Evolutionary conservation across 2,329 filamentous ascomycete genomes (phyloP).

Genomic region (Didymella glomerata): DNA sequence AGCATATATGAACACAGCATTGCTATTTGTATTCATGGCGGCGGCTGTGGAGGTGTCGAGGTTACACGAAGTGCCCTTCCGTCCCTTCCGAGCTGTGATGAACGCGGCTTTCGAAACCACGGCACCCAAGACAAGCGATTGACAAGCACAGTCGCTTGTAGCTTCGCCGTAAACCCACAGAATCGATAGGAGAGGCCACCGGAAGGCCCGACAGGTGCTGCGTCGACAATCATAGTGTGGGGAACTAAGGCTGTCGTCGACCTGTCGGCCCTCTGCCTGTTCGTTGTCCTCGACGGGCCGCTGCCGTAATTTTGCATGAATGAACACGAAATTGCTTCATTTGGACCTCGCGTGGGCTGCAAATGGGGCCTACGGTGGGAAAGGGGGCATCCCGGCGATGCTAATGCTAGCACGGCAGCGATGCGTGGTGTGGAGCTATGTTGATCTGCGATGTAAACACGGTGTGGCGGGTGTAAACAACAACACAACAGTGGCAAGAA

Average conservation of each 20-base stretch:
- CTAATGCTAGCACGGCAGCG: slow-evolving; percentile 6
- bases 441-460: slow-evolving; percentile 14
- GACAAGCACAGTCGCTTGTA: slow-evolving; percentile 5
- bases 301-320: slow-evolving; percentile 31
- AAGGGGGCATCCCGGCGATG: slow-evolving; percentile 17
- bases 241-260: slow-evolving; percentile 34
- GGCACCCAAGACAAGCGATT: slow-evolving; percentile 6
- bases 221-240: slow-evolving; percentile 45
- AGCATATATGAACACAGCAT: slow-evolving; percentile 16
- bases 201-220: slow-evolving; percentile 23
- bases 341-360: slow-evolving; percentile 18
- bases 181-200: slow-evolving; percentile 32
- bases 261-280: slow-evolving; percentile 28
- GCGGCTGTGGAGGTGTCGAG: slow-evolving; percentile 18
- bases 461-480: slow-evolving; percentile 12
- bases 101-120: slow-evolving; percentile 10
- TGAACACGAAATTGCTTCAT: slow-evolving; percentile 23
- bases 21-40: slow-evolving; percentile 12
- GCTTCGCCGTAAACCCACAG: slow-evolving; percentile 8
- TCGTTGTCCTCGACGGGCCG: slow-evolving; percentile 33
- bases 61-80: slow-evolving; percentile 9
- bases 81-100: slow-evolving; percentile 6
- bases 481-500: slow-evolving; percentile 5
- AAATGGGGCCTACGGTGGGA: slow-evolving; percentile 10
- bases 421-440: slow-evolving; percentile 6